Evolutionary conservation across 2,329 filamentous ascomycete species (phyloP), one percentile per base, ranked within the genome.

Genomic region (Allantophomopsis lycopodina): DNA sequence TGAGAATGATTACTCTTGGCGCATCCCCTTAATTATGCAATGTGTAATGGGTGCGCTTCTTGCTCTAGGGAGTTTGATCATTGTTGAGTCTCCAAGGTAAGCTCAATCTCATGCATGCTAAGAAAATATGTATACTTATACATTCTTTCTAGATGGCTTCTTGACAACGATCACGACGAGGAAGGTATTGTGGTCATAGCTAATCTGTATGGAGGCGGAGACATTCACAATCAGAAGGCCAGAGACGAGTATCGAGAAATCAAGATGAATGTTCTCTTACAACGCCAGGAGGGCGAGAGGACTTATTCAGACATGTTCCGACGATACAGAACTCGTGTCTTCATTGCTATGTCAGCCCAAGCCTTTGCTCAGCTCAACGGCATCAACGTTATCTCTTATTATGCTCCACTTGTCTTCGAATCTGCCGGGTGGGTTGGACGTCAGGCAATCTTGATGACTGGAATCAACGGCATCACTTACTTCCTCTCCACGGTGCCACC

Each of bases 361-460:
- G 87, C 80, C 5, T 75, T 98, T 48, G 91, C 91, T 20, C 91
- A 98, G 62, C 76, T 98, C 40, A 96, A 96, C 64, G 91, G 91
- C 48, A 98, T 98, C 66, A 98, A 98, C 62, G 91, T 98, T 57
- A 98, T 98, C 47, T 96, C 89, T 1, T 98, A 96, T 68, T 98
- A 98, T 56, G 91, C 91, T 1, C 91, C 91, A 0, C 77, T 93
- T 41, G 89, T 96, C 13, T 96, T 98, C 53, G 88, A 95, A 61
- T 88, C 88, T 43, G 91, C 91, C 31, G 89, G 91, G n/a, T 96
- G 89, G 91, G 64, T 76, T 40, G 91, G 89, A 20, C 85, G 89
- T 49, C 72, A 86, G 43, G 91, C 91, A 5, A 83, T 96, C 46
- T 71, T 96, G 44, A 96, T 96, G 91, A 94, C 91, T 6, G 91